phyloP scores from a whole-genome alignment of 2,329 filamentous ascomycete genomes.

The Monascus ruber region DNA sequence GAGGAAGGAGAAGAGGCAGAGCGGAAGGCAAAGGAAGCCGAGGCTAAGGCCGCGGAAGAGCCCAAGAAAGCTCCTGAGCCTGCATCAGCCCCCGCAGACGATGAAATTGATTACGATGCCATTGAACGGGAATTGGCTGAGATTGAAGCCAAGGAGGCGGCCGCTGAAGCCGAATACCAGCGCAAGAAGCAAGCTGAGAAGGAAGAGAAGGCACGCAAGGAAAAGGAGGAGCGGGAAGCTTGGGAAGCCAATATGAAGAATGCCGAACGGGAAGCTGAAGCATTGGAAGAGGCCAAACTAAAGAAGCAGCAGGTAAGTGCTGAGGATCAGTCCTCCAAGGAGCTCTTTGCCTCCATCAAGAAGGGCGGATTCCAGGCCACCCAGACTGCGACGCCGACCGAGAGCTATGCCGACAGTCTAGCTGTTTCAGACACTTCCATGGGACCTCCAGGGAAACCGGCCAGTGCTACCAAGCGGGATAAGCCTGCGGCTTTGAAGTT shows the following conservation, averaged over 20 bases:
- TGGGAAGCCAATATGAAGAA: conserved; percentile 39
- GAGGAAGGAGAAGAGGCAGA: conserved; percentile 25
- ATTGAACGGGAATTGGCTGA: conserved; percentile 38
- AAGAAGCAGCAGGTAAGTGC: conserved; percentile 27
- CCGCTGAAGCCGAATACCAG: conserved; percentile 39
- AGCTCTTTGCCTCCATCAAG: conserved; percentile 34
- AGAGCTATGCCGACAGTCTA: conserved; percentile 36
- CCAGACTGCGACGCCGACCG: conserved; percentile 29
- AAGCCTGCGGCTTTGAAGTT: conserved; percentile 88
- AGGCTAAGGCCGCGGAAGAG: conserved; percentile 17
- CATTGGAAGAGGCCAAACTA: conserved; percentile 32
- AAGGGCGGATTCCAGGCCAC: conserved; percentile 27
- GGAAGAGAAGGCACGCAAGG: conserved; percentile 35
- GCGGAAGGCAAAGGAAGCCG: conserved; percentile 19
- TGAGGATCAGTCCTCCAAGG: conserved; percentile 21
- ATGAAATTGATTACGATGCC: conserved; percentile 36
- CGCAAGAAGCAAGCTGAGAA: conserved; percentile 74
- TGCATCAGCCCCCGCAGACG: conserved; percentile 23
- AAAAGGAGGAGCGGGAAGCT: conserved; percentile 33
- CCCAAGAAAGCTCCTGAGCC: conserved; percentile 12
- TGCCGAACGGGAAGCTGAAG: conserved; percentile 38
- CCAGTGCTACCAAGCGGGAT: conserved; percentile 50
- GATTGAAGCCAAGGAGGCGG: conserved; percentile 35
- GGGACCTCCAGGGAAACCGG: conserved; percentile 42
- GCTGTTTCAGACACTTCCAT: conserved; percentile 34